Evolutionary conservation across 495 filamentous ascomycete species (phyloP).

Genomic region (Acidomyces sp.): DNA sequence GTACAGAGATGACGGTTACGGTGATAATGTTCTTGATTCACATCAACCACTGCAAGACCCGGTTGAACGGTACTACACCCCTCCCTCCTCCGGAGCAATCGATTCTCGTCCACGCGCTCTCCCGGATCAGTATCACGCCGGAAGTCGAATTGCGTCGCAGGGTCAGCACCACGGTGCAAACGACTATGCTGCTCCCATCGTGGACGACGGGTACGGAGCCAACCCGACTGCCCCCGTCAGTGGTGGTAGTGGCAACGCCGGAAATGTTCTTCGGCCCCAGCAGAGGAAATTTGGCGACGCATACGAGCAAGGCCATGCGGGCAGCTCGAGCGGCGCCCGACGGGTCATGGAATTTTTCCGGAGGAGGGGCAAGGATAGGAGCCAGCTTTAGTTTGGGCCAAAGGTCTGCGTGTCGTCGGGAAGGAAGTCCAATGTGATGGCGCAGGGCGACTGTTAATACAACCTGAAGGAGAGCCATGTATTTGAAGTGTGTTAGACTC

Average conservation of each 20-base stretch:
- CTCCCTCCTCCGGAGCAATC: constrained; percentile 2
- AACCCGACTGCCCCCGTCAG: constrained; percentile 3
- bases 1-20: constrained; percentile 16
- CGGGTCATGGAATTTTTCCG: constrained; percentile 98
- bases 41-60: constrained; percentile 10
- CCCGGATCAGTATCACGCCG: constrained; percentile 1
- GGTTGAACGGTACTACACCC: constrained; percentile 18
- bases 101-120: too few species aligned
- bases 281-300: constrained; percentile 73
- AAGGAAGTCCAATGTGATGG: too few species aligned
- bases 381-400: constrained; percentile 1
- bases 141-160: neutral
- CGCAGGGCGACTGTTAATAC: too few species aligned
- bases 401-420: too few species aligned
- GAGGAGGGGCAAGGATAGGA: constrained; percentile 54
- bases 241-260: neutral
- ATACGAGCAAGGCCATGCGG: constrained; percentile 73
- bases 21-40: constrained; percentile 9
- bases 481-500: too few species aligned
- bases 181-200: neutral
- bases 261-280: constrained; percentile 22
- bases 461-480: too few species aligned
- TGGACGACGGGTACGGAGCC: constrained; percentile 5
- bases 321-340: constrained; percentile 71
- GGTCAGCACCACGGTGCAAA: neutral